Base-by-base conservation (phyloP, 2,329 filamentous ascomycete species). In the Cercospora sesami region DNA sequence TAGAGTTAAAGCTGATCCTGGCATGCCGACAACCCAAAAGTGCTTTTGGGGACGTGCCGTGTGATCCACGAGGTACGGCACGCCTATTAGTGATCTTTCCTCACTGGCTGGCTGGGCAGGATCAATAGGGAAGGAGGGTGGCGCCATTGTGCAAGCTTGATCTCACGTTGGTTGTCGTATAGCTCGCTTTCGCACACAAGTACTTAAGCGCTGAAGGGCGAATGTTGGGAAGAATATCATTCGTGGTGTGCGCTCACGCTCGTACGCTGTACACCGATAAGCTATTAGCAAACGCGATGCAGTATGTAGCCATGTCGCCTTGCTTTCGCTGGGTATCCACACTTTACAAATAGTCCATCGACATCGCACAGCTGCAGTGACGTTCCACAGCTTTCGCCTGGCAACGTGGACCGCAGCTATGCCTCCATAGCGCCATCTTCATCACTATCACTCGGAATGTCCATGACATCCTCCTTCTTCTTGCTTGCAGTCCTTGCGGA, bases 381-480 rank as follows among this genome's bases (percentile, higher is more conserved):
- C 12, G 48, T 12, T 16, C 21, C 48, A 5, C 12, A 5, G 26
- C 21, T 53, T 5, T 53, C 12, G 21, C 12, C 10, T 30, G 23
- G 23, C 5, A 59, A 23, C n/a, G 30, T 36, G 12, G 12, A 18
- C n/a, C 8, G 9, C 9, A 12, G 7, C 14, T 51, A 65, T 33
- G 39, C 69, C 61, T 74, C 73, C 66, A 73, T 67, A 18, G 72
- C 73, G 23, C 68, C 71, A 4, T 71, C 72, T 45, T 70, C 72
- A 48, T 75, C 75, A 28, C 69, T 73, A 21, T 74, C 75, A 30
- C 68, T 68, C 4, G 71, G 68, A 7, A 75, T 68, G 39, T 75
- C 73, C 53, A 73, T 69, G 9, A 71, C 60, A 42, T 74, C 73
- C 30, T 74, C 73, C 30, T 75, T 73, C 30, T 73, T 65, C 68